Conservation (phyloP, 192 early-diverging fungal genomes). For the Coemansia sp. region DNA sequence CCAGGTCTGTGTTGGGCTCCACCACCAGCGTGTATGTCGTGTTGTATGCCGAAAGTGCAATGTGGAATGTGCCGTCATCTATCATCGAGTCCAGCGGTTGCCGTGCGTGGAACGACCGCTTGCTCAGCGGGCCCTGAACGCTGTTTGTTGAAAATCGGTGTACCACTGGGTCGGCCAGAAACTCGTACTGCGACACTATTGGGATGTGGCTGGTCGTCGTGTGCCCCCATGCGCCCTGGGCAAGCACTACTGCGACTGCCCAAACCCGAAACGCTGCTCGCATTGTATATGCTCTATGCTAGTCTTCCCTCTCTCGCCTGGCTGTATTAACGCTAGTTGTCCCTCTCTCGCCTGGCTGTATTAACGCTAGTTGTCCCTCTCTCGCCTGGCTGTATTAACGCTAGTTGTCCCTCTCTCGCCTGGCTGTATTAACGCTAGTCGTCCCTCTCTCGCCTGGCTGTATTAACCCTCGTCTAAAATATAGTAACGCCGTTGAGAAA, state of each 20-base stretch:
- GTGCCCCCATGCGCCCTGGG: slow-evolving; percentile 7
- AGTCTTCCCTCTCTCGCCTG: too few relatives aligned
- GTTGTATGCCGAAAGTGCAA: slow-evolving; percentile 63
- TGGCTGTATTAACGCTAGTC: too few relatives aligned
- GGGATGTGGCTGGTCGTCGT: slow-evolving; percentile 33
- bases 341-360: too few relatives aligned
- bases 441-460: too few relatives aligned
- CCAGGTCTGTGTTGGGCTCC: slow-evolving; percentile 66
- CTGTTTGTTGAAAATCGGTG: slow-evolving; percentile 24
- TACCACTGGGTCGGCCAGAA: slow-evolving; percentile 42
- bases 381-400: too few relatives aligned
- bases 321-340: too few relatives aligned
- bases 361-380: too few relatives aligned
- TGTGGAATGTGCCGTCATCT: slow-evolving; percentile 57
- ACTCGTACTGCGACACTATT: slow-evolving; percentile 43
- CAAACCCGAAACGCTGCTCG: not conserved
- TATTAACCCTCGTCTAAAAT: too few relatives aligned
- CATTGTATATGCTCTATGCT: not conserved
- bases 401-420: too few relatives aligned
- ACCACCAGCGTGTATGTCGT: slow-evolving; percentile 65
- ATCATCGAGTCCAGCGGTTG: slow-evolving; percentile 30
- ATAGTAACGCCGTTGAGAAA: too few relatives aligned
- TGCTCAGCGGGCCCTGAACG: slow-evolving; percentile 6
- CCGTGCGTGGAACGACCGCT: slow-evolving; percentile 37
- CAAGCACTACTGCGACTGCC: not conserved